Conservation (phyloP, 164 flowering plant genomes). For the Dillenia turbinata region DNA sequence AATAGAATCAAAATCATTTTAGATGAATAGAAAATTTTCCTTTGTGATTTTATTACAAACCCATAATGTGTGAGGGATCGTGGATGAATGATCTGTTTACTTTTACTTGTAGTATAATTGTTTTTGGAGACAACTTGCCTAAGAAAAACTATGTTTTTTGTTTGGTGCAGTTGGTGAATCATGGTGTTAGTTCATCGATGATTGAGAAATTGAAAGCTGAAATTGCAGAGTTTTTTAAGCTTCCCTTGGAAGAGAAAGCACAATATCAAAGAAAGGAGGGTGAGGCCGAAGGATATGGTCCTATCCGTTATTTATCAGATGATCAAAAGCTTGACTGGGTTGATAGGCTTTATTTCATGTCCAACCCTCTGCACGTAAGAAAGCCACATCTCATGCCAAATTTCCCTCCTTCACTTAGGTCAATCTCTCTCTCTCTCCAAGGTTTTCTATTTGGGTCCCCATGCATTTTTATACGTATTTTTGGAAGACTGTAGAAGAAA, state of each 20-base stretch:
- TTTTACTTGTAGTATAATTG: too few species aligned
- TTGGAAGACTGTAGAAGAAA: too few species aligned
- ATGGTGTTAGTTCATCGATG: constrained; percentile 25
- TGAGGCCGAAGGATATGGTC: constrained; percentile 36
- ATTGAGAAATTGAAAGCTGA: constrained; percentile 25
- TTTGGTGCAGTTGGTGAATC: constrained; percentile 22
- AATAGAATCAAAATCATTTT: too few species aligned
- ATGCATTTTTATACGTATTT: too few species aligned
- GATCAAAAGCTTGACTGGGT: constrained; percentile 37
- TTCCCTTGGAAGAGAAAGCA: constrained; percentile 30
- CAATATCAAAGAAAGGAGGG: constrained; percentile 30
- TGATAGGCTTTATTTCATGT: constrained; percentile 28
- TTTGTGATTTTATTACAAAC: too few species aligned
- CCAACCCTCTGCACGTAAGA: constrained; percentile 21
- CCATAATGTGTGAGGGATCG: too few species aligned
- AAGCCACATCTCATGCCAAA: constrained; percentile 22
- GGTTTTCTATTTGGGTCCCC: too few species aligned
- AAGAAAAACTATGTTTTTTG: not conserved
- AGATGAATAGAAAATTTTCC: too few species aligned
- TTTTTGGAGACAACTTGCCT: too few species aligned
- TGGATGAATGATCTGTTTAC: too few species aligned
- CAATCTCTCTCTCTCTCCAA: too few species aligned
- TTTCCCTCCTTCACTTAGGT: constrained; percentile 27
- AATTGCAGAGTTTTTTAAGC: constrained; percentile 21
- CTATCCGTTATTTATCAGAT: constrained; percentile 32